These are phyloP conservation scores for Neoboletus magnificus DNA, from an alignment of 768 basidiomycete species.

Conservation along the genomic window DNA sequence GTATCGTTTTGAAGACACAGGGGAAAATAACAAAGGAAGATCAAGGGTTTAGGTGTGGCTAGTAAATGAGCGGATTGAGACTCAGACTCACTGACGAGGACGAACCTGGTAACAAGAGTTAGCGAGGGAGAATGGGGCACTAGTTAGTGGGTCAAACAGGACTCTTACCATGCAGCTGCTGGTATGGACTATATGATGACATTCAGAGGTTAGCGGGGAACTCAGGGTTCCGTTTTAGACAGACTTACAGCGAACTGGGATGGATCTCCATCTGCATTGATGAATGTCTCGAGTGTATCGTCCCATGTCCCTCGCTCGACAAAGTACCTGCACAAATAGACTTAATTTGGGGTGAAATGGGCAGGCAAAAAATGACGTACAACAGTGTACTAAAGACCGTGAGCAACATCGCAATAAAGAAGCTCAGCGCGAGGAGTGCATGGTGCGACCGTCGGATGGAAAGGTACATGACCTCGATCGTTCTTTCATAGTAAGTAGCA, in stretches of 20 bases:
- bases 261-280: slow-evolving; percentile 82
- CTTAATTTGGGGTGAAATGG: not conserved
- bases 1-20: not conserved
- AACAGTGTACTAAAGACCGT: slow-evolving; percentile 85
- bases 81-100: slow-evolving; percentile 65
- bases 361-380: slow-evolving; percentile 37
- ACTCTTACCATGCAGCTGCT: slow-evolving; percentile 67
- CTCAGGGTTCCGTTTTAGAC: not conserved
- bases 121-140: not conserved
- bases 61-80: not conserved
- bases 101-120: slow-evolving; percentile 45
- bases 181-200: slow-evolving; percentile 52
- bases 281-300: slow-evolving; percentile 69
- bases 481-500: slow-evolving; percentile 39
- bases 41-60: not conserved
- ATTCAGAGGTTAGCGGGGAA: not conserved
- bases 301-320: slow-evolving; percentile 92
- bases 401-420: slow-evolving; percentile 86
- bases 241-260: slow-evolving; percentile 66
- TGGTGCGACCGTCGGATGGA: slow-evolving; percentile 83
- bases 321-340: slow-evolving; percentile 58
- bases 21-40: not conserved
- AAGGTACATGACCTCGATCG: slow-evolving; percentile 91
- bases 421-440: slow-evolving; percentile 80
- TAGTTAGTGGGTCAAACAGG: not conserved